A percentile compares a stretch with the other conserved stretches of the same genome.
Conservation (phyloP, 768 basidiomycete species). For the Naganishia kalamii region DNA sequence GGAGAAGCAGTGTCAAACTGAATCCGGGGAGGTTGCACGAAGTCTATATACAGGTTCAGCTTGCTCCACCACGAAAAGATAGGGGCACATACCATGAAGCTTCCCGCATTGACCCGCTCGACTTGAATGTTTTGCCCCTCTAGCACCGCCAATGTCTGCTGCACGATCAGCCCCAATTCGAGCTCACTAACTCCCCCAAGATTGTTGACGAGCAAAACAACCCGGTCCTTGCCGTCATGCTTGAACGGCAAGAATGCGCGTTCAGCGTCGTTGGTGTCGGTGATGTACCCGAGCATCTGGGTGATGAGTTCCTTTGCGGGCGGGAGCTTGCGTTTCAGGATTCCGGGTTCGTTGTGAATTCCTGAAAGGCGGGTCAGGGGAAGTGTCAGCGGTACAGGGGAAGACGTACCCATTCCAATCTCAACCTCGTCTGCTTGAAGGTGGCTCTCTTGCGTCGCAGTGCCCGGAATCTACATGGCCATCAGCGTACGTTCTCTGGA, state of each 20-base stretch:
- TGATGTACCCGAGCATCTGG: conserved; percentile 44
- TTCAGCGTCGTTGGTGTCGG: conserved; percentile 46
- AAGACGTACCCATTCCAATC: conserved; percentile 38
- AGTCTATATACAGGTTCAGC: conserved; percentile 26
- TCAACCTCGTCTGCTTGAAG: conserved; percentile 46
- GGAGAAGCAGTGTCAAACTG: conserved; percentile 57
- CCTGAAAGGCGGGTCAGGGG: conserved; percentile 17
- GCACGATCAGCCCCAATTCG: conserved; percentile 34
- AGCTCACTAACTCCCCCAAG: conserved; percentile 43
- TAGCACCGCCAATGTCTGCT: conserved; percentile 36
- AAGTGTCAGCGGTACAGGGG: background rate
- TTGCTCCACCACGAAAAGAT: background rate
- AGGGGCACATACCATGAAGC: conserved; percentile 64
- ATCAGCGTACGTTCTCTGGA: background rate
- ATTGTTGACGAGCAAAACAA: conserved; percentile 52
- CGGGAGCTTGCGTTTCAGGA: conserved; percentile 41
- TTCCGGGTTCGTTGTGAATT: conserved; percentile 51
- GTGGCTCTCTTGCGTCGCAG: conserved; percentile 40
- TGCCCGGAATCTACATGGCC: conserved; percentile 45
- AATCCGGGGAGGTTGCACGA: conserved; percentile 51
- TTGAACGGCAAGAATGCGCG: conserved; percentile 48
- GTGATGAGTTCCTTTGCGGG: conserved; percentile 42
- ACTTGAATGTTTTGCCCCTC: conserved; percentile 50
- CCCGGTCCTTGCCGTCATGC: conserved; percentile 57
- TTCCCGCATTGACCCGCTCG: conserved; percentile 65